A percentile compares a stretch with the other conserved stretches of the same genome.
phyloP scores from a whole-genome alignment of 2,329 filamentous ascomycete species.

The Paraphaeosphaeria minitans region DNA sequence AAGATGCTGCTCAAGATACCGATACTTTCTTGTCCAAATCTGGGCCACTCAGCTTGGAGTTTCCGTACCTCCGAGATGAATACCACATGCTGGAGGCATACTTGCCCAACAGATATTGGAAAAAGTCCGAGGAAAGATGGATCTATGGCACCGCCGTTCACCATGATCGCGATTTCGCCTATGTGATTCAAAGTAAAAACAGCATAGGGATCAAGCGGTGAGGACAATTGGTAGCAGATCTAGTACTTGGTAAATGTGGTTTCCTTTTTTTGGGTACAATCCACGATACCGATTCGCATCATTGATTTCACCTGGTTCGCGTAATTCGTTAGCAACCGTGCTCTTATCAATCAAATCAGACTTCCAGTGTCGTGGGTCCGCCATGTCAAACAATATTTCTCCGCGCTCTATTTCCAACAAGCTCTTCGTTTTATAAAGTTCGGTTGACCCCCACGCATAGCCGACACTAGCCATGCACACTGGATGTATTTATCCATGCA shows the following conservation, averaged over 20 bases:
- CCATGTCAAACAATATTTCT: not conserved
- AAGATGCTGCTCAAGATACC: slow-evolving; percentile 53
- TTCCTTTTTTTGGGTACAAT: not conserved
- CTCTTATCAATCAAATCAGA: no score
- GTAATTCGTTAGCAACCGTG: not conserved
- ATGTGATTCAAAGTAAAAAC: slow-evolving; percentile 22
- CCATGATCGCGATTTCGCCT: slow-evolving; percentile 49
- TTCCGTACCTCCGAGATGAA: slow-evolving; percentile 61
- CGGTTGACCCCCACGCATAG: not conserved
- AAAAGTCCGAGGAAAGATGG: slow-evolving; percentile 53
- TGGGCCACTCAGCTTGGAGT: slow-evolving; percentile 59
- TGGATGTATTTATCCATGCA: not conserved
- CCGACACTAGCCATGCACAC: slow-evolving; percentile 5
- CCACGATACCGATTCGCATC: not conserved
- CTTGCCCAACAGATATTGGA: slow-evolving; percentile 62
- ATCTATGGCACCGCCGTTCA: slow-evolving; percentile 51
- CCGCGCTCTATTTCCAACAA: not conserved
- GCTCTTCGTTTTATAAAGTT: not conserved
- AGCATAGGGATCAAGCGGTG: not conserved
- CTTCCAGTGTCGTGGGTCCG: no score
- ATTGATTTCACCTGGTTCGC: not conserved
- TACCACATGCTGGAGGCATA: slow-evolving; percentile 65
- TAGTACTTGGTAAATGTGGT: no score
- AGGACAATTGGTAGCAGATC: no score
- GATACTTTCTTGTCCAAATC: slow-evolving; percentile 58